Evolutionary conservation across 306 rosid genomes (phyloP), one percentile per base, ranked within the genome.

Genomic region (Bauhinia variegata): DNA sequence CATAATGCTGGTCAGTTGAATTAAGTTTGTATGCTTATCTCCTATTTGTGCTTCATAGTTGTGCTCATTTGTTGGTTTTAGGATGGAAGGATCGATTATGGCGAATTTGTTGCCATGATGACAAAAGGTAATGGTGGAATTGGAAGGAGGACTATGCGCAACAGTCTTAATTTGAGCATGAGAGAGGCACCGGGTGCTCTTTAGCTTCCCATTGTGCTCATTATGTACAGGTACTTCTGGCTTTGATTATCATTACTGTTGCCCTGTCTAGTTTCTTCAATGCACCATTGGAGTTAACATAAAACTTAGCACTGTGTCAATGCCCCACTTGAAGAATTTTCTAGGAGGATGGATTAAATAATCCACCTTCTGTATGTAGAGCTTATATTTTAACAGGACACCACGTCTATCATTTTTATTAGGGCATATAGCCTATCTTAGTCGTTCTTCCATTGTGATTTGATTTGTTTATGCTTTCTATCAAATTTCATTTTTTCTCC

Each of bases 91-190:
- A 91, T 91, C 11, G 97, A 91, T 77, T 91, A 91, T 46, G 84
- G 97, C 59, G 97, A 91, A 70, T 91, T 91, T 74, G 89, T 85
- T 56, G 97, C 97, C 60, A 91, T 91, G 97, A 91, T 91, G 97
- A 93, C 81, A 82, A 91, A 91, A 75, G 97, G 97, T 62, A 91
- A 91, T 70, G 82, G 83, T 44, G 89, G 89, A 56, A 49, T 91
- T 57, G 97, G 97, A 78, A 86, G 97, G 78, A 86, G 97, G 85
- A 91, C 96, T 37, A 88, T 91, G 91, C 83, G 96, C 54, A 91
- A 91, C 77, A 91, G 97, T 80, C 60, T 91, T 70, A 91, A 91
- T 77, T 82, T 91, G 78, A 88, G 95, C 88, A 88, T 91, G 96
- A 85, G 97, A 67, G 97, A 88, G 56, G 96, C 82, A 32, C 86